A percentile compares a stretch with the other conserved stretches of the same genome.
Evolutionary conservation across 2,329 filamentous ascomycete genomes (phyloP).

Genomic region (Amylocarpus encephaloides): DNA sequence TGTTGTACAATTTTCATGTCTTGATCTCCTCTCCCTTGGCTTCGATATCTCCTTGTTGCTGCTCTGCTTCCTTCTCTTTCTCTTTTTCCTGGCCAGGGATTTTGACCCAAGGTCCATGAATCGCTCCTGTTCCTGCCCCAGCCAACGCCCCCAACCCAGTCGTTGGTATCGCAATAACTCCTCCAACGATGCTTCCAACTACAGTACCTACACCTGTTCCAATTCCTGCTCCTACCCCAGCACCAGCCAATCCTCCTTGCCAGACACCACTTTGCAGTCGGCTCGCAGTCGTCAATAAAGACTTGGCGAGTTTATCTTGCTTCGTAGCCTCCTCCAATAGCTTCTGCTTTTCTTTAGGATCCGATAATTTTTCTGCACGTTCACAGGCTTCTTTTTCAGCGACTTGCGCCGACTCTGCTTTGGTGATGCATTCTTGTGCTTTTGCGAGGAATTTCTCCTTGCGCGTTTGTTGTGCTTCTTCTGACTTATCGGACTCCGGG

Average conservation of each 20-base stretch:
- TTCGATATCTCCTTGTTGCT: constrained; percentile 4
- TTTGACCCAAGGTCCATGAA: constrained; percentile 25
- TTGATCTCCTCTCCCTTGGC: constrained; percentile 4
- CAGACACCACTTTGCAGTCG: constrained; percentile 24
- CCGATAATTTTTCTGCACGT: constrained; percentile 6
- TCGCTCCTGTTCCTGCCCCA: constrained; percentile 16
- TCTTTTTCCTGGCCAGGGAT: constrained; percentile 4
- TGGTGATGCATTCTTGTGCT: constrained; percentile 11
- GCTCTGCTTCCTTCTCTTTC: background rate
- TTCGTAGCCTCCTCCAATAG: constrained; percentile 16
- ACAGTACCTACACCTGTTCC: constrained; percentile 17
- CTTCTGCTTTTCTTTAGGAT: constrained; percentile 15
- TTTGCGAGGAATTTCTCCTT: constrained; percentile 18
- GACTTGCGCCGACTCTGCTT: constrained; percentile 9
- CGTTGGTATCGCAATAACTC: constrained; percentile 11
- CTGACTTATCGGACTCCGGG: background rate
- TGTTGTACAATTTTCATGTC: too few relatives aligned
- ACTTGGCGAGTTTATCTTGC: constrained; percentile 31
- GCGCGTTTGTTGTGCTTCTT: constrained; percentile 1
- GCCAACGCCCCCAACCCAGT: constrained; percentile 18
- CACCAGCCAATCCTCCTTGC: constrained; percentile 21
- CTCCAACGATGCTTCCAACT: constrained; percentile 1
- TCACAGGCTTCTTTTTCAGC: constrained; percentile 7
- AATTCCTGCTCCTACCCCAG: constrained; percentile 21
- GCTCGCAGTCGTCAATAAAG: constrained; percentile 63